Conservation (phyloP, 1,284 basidiomycete genomes). For the Veloboletus limbatus region DNA sequence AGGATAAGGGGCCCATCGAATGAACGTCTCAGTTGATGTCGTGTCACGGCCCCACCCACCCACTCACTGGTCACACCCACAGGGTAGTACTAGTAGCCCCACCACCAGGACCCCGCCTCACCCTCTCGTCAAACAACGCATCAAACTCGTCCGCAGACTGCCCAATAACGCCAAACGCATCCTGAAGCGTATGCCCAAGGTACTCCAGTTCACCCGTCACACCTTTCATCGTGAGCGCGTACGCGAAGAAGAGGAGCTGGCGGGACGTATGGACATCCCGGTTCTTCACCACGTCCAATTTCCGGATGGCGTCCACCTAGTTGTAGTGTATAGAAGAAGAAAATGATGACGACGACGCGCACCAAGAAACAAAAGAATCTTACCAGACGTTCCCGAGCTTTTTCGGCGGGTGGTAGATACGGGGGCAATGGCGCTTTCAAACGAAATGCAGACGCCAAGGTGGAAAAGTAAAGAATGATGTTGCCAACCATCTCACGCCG, state of each 20-base stretch:
- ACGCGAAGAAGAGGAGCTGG: slow-evolving; percentile 91
- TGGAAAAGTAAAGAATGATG: slow-evolving; percentile 89
- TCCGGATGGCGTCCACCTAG: slow-evolving; percentile 78
- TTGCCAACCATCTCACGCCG: slow-evolving; percentile 92
- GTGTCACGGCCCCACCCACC: too few relatives aligned
- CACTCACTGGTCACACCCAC: slow-evolving; percentile 22
- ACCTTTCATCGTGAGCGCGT: slow-evolving; percentile 90
- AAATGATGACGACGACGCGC: too few relatives aligned
- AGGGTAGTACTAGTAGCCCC: too few relatives aligned
- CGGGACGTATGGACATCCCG: slow-evolving; percentile 71
- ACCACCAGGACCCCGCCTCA: slow-evolving; percentile 5
- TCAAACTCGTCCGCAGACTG: slow-evolving; percentile 68
- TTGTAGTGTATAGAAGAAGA: too few relatives aligned
- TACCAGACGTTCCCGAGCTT: slow-evolving; percentile 77
- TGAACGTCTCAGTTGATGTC: too few relatives aligned
- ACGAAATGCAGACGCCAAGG: slow-evolving; percentile 81
- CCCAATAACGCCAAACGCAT: slow-evolving; percentile 86
- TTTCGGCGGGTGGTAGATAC: slow-evolving; percentile 90
- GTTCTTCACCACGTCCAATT: slow-evolving; percentile 80
- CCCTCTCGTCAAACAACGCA: slow-evolving; percentile 49
- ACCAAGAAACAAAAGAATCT: too few relatives aligned
- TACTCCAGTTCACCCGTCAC: slow-evolving; percentile 84
- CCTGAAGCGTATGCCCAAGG: slow-evolving; percentile 75
- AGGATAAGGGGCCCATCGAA: too few relatives aligned
- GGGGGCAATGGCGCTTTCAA: slow-evolving; percentile 92